Base-by-base conservation (phyloP, 306 rosid species). In the Quercus glauca region DNA sequence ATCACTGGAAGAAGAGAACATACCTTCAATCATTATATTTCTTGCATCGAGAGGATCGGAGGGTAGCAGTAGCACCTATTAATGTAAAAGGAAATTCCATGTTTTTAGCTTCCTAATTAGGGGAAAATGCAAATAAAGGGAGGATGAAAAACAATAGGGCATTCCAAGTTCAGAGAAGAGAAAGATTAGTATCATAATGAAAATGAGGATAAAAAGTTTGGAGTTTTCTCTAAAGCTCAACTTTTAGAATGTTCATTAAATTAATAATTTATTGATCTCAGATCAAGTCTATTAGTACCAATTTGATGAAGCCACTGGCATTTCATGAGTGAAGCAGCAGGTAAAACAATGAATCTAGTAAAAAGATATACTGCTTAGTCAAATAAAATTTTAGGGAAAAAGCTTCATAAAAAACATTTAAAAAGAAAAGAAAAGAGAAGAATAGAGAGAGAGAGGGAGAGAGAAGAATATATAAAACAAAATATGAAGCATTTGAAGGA, bases 11-110 rank as follows among this genome's bases (percentile, higher is more conserved):
- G 78, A 75, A 71, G 76, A 81, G 75, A 79, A 11, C 20, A 7
- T 85, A 95, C 99, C 99, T 93, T 95, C 99, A 74, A 95, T 92
- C 98, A 95, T 83, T 68, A 95, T 95, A 84, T 95, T 95, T 87
- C 96, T 93, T 29, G 90, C 97, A 87, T 95, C 99, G 75, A 95
- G 89, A 83, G 99, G 98, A 87, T 95, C 99, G 71, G 88, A 90
- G 69, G 99, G 99, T 76, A 95, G 93, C 68, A 95, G 89, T 49
- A 90, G 73, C 76, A 88, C 56, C 99, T 95, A 78, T 57, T 23
- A 79, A 69, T 67, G 57, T 31, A 79, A 51, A 80, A 81, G 74
- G 41, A 41, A 55, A 37, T 45, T 71, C 71, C 18, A 71, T 58
- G 35, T 15, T 59, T 59, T 69, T 73, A 78, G 69, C 74, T 85